phyloP scores from a whole-genome alignment of 495 filamentous ascomycete species.

The Pseudoneurospora amorphoporcata region DNA sequence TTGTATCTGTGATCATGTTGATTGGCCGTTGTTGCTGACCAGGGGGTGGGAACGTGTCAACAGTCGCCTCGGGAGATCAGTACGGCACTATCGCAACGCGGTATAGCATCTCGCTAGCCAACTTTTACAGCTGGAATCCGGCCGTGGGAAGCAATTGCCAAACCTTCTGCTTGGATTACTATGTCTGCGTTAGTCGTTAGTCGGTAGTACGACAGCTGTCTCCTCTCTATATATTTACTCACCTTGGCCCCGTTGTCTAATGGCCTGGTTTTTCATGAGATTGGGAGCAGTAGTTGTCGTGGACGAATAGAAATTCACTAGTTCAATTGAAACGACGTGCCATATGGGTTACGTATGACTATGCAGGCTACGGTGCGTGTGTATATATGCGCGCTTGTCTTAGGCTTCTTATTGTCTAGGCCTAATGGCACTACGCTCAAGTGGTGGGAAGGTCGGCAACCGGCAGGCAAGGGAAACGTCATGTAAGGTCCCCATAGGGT shows the following conservation, averaged over 20 bases:
- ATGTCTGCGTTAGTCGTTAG: not conserved
- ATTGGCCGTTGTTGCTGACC: too few species aligned
- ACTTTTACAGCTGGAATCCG: slow-evolving; percentile 32
- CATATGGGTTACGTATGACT: not conserved
- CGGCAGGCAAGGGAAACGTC: not conserved
- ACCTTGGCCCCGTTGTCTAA: too few species aligned
- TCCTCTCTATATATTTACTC: too few species aligned
- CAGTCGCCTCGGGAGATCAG: slow-evolving; percentile 22
- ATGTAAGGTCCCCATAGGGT: not conserved
- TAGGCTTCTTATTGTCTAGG: not conserved
- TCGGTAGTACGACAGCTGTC: too few species aligned
- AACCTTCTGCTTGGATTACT: not conserved
- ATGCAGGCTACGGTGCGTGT: too few species aligned
- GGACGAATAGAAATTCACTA: not conserved
- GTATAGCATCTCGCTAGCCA: slow-evolving; percentile 12
- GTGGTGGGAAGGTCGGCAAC: not conserved
- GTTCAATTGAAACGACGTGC: not conserved
- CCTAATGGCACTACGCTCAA: not conserved
- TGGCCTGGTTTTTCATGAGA: not conserved
- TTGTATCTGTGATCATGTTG: too few species aligned
- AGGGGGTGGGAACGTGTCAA: too few species aligned
- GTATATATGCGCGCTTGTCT: too few species aligned
- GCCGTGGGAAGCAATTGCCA: slow-evolving; percentile 20
- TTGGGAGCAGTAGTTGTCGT: not conserved
- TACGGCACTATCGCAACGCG: slow-evolving; percentile 26